Percentiles rank a stretch among this genome's conserved stretches.
phyloP scores from a whole-genome alignment of 768 basidiomycete species.

The Leccinum olivaceopallidum region DNA sequence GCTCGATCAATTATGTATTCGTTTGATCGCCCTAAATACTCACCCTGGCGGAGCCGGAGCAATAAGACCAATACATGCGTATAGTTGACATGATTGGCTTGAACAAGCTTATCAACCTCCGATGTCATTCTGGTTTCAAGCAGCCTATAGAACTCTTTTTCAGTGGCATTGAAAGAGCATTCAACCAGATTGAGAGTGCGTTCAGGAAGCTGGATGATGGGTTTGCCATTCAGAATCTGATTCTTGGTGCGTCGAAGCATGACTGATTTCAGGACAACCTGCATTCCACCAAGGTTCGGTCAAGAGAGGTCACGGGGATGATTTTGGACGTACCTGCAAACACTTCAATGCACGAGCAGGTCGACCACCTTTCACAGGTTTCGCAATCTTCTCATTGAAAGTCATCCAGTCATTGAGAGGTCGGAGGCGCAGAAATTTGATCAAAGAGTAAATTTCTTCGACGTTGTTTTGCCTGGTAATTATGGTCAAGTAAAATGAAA shows the following conservation, averaged over 20 bases:
- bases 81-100: constrained; percentile 55
- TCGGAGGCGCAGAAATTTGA: constrained; percentile 84
- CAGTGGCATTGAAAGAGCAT: constrained; percentile 76
- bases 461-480: constrained; percentile 79
- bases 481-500: background rate
- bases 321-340: constrained; percentile 55
- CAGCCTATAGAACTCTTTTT: constrained; percentile 76
- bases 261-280: constrained; percentile 80
- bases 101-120: constrained; percentile 67
- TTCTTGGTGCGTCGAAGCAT: constrained; percentile 91
- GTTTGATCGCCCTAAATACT: constrained; percentile 12
- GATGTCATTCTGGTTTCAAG: constrained; percentile 67
- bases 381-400: constrained; percentile 78
- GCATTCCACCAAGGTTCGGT: background rate
- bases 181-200: constrained; percentile 69
- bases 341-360: constrained; percentile 77
- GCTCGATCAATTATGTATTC: background rate
- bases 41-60: constrained; percentile 88
- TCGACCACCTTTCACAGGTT: constrained; percentile 72
- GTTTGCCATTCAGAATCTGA: constrained; percentile 72
- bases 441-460: constrained; percentile 83
- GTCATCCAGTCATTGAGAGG: constrained; percentile 78
- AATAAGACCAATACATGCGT: constrained; percentile 70
- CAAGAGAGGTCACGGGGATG: background rate
- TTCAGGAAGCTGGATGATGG: constrained; percentile 77